Evolutionary conservation across 768 basidiomycete species (phyloP).

Genomic region (Glaciozyma martinii): DNA sequence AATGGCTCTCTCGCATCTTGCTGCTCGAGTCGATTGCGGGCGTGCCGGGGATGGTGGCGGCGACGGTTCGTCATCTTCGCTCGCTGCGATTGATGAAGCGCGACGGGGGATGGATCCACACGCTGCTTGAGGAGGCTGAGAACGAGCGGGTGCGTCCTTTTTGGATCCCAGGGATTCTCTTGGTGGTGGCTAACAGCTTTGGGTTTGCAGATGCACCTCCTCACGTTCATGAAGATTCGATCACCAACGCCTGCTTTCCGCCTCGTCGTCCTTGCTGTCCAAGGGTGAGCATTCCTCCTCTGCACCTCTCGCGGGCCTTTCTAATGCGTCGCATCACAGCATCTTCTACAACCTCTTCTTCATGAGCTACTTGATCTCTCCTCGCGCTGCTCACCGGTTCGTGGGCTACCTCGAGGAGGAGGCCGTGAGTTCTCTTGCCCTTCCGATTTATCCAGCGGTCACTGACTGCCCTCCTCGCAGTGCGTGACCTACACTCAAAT

Average conservation of each 20-base stretch:
- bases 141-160: slow-evolving; percentile 53
- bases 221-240: slow-evolving; percentile 90
- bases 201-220: slow-evolving; percentile 36
- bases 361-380: slow-evolving; percentile 32
- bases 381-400: slow-evolving; percentile 29
- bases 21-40: slow-evolving; percentile 78
- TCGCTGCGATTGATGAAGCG: slow-evolving; percentile 69
- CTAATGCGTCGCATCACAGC: slow-evolving; percentile 41
- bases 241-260: slow-evolving; percentile 75
- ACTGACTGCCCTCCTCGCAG: too few species aligned
- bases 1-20: slow-evolving; percentile 46
- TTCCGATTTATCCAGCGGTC: too few species aligned
- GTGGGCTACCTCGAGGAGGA: slow-evolving; percentile 63
- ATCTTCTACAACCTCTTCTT: slow-evolving; percentile 50
- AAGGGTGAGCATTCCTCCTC: slow-evolving; percentile 47
- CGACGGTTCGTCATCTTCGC: slow-evolving; percentile 63
- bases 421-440: slow-evolving; percentile 49
- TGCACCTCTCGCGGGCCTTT: slow-evolving; percentile 46
- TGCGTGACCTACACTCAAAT: slow-evolving; percentile 49
- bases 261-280: slow-evolving; percentile 71
- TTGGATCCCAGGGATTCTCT: too few species aligned
- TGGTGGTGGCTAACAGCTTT: background rate
- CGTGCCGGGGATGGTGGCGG: slow-evolving; percentile 41
- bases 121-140: slow-evolving; percentile 72
- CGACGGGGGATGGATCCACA: slow-evolving; percentile 13